phyloP scores from a whole-genome alignment of 495 filamentous ascomycete species.

The Rusavskia elegans region DNA sequence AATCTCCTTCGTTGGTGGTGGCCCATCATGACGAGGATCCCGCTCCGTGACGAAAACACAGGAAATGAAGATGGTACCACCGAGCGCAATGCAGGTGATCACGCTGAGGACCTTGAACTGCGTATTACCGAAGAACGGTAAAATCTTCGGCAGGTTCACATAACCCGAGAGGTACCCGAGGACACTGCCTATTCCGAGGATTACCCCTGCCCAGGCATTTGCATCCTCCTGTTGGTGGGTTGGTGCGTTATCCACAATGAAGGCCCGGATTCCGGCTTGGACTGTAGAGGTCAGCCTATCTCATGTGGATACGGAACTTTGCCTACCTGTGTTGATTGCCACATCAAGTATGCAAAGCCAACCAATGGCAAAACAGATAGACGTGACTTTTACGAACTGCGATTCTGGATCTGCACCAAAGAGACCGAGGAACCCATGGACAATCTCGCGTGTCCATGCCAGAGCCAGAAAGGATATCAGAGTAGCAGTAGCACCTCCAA shows the following conservation, averaged over 20 bases:
- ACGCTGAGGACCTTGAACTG: slow-evolving; percentile 84
- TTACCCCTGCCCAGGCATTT: slow-evolving; percentile 73
- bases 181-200: slow-evolving; percentile 74
- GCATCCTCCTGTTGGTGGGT: slow-evolving; percentile 79
- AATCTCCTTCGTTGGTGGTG: slow-evolving; percentile 34
- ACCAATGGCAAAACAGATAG: slow-evolving; percentile 60
- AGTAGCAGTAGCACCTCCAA: slow-evolving; percentile 57
- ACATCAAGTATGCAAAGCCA: slow-evolving; percentile 80
- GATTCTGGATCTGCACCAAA: slow-evolving; percentile 56
- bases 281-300: slow-evolving; percentile 28
- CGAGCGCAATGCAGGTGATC: slow-evolving; percentile 57
- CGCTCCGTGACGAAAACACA: slow-evolving; percentile 53
- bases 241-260: slow-evolving; percentile 80
- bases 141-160: slow-evolving; percentile 48
- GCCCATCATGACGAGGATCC: slow-evolving; percentile 57
- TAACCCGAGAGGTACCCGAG: slow-evolving; percentile 72
- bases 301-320: neutral
- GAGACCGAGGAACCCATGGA: slow-evolving; percentile 49
- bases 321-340: slow-evolving; percentile 72
- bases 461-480: slow-evolving; percentile 56
- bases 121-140: slow-evolving; percentile 64
- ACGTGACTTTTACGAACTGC: slow-evolving; percentile 36
- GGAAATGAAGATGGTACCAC: slow-evolving; percentile 48
- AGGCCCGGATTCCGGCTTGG: slow-evolving; percentile 75
- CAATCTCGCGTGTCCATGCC: slow-evolving; percentile 69